These are phyloP conservation scores for Gaeumannomyces sp. DNA, from an alignment of 2,329 filamentous ascomycete species.

Conservation along the genomic window DNA sequence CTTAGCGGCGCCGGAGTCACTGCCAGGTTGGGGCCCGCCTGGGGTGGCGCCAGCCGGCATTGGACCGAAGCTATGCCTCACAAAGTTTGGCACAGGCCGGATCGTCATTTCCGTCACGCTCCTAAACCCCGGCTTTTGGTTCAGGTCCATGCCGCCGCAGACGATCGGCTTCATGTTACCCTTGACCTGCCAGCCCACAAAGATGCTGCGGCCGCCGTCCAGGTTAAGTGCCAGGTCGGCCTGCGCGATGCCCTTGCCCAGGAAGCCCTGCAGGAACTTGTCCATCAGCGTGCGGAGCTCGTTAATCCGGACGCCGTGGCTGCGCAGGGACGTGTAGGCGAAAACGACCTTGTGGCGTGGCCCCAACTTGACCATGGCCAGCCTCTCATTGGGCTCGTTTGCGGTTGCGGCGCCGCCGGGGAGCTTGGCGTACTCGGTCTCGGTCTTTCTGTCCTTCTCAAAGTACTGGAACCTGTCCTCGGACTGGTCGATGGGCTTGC, in stretches of 20 bases:
- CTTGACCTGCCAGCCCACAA: not conserved
- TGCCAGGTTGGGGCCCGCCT: no score
- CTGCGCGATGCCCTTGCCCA: not conserved
- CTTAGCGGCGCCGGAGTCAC: no score
- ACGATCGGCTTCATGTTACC: not conserved
- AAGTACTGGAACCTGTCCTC: no score
- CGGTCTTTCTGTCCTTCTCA: no score
- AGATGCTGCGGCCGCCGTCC: constrained; percentile 6
- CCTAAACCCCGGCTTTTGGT: no score
- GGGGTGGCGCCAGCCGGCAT: no score
- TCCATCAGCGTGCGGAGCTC: not conserved
- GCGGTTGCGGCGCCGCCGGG: not conserved
- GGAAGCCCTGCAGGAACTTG: not conserved
- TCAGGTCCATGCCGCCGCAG: no score
- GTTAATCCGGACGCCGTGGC: not conserved
- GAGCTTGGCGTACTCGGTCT: not conserved
- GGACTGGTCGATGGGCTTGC: no score
- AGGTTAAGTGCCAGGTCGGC: not conserved
- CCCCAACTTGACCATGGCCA: not conserved
- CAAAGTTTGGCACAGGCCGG: no score
- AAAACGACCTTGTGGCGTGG: not conserved
- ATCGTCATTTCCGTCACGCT: no score
- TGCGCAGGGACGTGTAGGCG: not conserved
- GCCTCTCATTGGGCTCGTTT: not conserved
- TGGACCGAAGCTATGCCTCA: no score